These are phyloP conservation scores for Chalciporus sp. DNA, from an alignment of 1,284 basidiomycete genomes.

Conservation along the genomic window DNA sequence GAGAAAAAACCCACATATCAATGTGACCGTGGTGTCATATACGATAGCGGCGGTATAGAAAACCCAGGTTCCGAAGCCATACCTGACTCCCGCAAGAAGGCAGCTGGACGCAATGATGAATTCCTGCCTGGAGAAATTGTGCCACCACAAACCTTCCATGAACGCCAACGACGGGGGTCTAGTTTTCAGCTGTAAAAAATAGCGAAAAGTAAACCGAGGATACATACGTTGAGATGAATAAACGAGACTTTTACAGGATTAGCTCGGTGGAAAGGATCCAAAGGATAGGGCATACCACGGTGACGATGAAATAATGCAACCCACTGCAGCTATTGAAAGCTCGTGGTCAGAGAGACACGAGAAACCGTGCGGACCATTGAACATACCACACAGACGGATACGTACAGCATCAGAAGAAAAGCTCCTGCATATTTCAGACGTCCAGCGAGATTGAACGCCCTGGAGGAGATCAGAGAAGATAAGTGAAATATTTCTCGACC, in stretches of 20 bases:
- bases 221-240: background rate
- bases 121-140: background rate
- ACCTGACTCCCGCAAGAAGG: background rate
- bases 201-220: background rate
- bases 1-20: background rate
- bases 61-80: background rate
- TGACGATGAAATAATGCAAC: constrained; percentile 42
- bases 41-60: background rate
- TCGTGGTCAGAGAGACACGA: background rate
- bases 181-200: too few relatives aligned
- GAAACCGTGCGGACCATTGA: background rate
- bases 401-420: constrained; percentile 40
- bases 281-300: background rate
- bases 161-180: background rate
- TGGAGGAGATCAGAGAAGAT: constrained; percentile 19
- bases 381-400: constrained; percentile 38
- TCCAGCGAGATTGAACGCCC: constrained; percentile 54
- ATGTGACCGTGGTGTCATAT: background rate
- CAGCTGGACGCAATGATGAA: background rate
- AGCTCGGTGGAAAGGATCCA: background rate
- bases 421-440: constrained; percentile 42
- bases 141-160: background rate
- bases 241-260: background rate
- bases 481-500: background rate
- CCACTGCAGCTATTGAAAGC: constrained; percentile 47